Percentiles rank a stretch among this genome's conserved stretches.
Conservation (phyloP, 768 basidiomycete species). For the Holtermanniella nyarrowii region DNA sequence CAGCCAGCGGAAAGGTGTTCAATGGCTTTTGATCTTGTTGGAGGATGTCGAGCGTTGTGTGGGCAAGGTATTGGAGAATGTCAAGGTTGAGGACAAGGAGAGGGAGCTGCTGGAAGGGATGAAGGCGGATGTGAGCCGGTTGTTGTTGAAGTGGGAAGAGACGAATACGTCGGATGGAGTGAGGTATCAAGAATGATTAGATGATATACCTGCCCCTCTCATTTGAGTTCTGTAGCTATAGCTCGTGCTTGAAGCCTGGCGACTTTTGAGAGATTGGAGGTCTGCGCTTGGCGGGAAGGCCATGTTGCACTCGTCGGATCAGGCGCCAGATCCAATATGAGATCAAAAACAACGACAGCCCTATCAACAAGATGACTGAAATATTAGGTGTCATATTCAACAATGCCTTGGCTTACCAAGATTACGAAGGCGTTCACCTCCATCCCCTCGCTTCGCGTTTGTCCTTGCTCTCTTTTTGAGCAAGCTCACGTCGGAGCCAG, state of each 20-base stretch:
- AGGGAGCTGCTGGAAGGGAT: background rate
- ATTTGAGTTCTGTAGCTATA: background rate
- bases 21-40: background rate
- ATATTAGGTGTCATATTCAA: background rate
- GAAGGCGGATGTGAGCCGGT: background rate
- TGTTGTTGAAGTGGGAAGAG: background rate
- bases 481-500: no score
- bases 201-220: background rate
- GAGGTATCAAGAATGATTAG: background rate
- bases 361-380: background rate
- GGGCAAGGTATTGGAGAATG: background rate
- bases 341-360: background rate
- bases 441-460: background rate
- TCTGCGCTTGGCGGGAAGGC: no score
- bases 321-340: background rate
- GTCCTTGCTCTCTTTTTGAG: no score
- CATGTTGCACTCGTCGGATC: background rate
- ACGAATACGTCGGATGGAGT: background rate
- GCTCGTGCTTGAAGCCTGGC: background rate
- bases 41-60: background rate
- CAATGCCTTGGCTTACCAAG: background rate
- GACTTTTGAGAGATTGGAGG: no score
- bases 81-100: background rate
- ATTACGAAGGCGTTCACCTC: background rate
- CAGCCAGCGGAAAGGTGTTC: background rate